These are phyloP conservation scores for Colletotrichum viniferum DNA, from an alignment of 2,329 filamentous ascomycete genomes.

Conservation along the genomic window DNA sequence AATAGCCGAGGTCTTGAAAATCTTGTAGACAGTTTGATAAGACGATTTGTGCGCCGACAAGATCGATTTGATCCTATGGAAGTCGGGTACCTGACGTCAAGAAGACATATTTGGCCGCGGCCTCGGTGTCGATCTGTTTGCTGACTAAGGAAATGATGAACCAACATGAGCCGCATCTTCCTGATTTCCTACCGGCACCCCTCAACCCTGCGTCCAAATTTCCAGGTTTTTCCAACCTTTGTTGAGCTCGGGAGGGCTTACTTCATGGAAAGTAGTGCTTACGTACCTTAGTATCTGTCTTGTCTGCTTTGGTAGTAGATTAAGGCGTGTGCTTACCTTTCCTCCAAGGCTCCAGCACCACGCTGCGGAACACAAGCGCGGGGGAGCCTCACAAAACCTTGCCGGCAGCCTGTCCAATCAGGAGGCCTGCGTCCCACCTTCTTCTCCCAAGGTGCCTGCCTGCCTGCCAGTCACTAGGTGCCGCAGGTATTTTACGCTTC, in stretches of 20 bases:
- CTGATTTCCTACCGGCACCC: neutral
- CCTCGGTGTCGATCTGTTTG: neutral
- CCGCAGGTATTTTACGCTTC: neutral
- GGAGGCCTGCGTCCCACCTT: conserved; percentile 1
- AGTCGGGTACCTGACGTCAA: neutral
- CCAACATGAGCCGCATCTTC: neutral
- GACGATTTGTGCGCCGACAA: neutral
- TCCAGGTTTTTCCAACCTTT: neutral
- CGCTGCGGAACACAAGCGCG: neutral
- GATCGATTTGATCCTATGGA: neutral
- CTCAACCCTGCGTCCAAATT: neutral
- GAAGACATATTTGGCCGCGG: neutral
- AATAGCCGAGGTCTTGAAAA: neutral
- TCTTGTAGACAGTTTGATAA: neutral
- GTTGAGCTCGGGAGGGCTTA: neutral
- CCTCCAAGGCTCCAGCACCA: neutral
- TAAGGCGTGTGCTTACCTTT: neutral
- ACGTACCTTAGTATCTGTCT: neutral
- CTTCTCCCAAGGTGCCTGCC: neutral
- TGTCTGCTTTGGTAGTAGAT: neutral
- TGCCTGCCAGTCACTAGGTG: neutral
- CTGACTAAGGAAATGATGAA: neutral
- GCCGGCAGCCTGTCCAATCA: conserved; percentile 2
- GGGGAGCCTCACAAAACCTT: neutral
- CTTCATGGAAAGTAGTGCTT: neutral